Evolutionary conservation across 1,284 basidiomycete genomes (phyloP).

Genomic region (Coriolopsis trogii): DNA sequence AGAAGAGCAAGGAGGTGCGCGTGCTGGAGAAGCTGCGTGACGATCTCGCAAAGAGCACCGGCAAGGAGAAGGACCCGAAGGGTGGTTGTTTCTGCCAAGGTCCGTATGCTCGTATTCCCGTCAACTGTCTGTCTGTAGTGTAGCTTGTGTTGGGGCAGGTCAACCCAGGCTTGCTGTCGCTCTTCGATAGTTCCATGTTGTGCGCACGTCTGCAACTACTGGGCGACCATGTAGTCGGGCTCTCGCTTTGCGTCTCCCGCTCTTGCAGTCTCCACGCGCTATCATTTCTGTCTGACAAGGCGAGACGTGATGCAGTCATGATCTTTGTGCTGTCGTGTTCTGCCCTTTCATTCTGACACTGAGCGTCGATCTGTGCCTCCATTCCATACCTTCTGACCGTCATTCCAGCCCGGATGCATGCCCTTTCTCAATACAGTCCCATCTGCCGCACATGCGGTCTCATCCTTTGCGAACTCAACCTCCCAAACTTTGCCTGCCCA

Average conservation of each 20-base stretch:
- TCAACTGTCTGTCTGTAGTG: not conserved
- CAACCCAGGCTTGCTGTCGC: too few species aligned
- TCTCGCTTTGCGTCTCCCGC: not conserved
- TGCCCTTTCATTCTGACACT: not conserved
- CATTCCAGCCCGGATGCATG: conserved; percentile 56
- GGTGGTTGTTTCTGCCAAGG: conserved; percentile 74
- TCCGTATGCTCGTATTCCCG: conserved; percentile 27
- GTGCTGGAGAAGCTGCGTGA: conserved; percentile 34
- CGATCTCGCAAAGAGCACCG: conserved; percentile 26
- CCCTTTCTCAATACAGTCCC: conserved; percentile 55
- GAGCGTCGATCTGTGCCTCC: not conserved
- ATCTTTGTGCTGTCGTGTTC: not conserved
- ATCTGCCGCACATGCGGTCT: conserved; percentile 64
- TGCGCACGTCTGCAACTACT: too few species aligned
- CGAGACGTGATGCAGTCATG: too few species aligned
- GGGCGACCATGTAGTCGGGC: not conserved
- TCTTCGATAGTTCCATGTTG: too few species aligned
- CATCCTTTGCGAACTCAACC: conserved; percentile 61
- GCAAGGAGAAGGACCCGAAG: conserved; percentile 49
- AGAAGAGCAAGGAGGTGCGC: conserved; percentile 34
- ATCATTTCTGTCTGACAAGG: too few species aligned
- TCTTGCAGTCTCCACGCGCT: too few species aligned
- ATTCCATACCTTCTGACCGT: not conserved
- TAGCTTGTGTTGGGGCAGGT: too few species aligned
- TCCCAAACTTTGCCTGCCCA: conserved; percentile 58